Base-by-base conservation (phyloP, 352 stramenopile species). In the Globisporangium heterothallicum region DNA sequence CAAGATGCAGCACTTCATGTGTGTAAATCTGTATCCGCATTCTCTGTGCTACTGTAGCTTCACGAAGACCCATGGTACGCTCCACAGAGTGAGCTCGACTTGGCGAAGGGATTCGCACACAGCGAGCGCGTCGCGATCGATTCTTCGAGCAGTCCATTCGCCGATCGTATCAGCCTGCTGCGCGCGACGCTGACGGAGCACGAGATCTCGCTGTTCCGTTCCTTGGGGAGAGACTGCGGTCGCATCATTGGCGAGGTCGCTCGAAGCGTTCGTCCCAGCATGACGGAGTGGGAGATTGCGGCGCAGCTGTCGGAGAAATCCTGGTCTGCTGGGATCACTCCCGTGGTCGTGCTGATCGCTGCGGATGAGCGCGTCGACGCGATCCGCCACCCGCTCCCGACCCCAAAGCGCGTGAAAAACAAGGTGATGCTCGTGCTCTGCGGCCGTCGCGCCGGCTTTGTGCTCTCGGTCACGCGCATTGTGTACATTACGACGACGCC, bases 371-470 rank as follows among this genome's bases (percentile, higher is more conserved):
- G 78, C 10, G 52, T 78, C 13, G 78, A 90, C 49, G 63, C 54
- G 35, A 86, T 84, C 34, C 76, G 78, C 29, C 78, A 90, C 53
- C 76, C 76, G 19, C 57, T 90, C 26, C 78, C 78, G 22, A 90
- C 78, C 1, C 76, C 70, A 19, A 90, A 90, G 49, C 64, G 64
- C 25, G 65, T 85, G 7, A 81, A 82, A 51, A 70, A 85, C 58
- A 90, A 90, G 57, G 74, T 63, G 19, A 86, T 90, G 78, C 63
- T 90, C 26, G 78, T 87, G 52, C 75, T 90, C 42, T 90, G 78
- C 30, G 78, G 78, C 16, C 76, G 77, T 12, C 76, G 74, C 10
- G 74, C 73, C 1, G 78, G 78, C 2, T 63, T 90, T 19, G 78
- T 90, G 36, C 53, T 68, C 26, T 87, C 75, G 12, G 70, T 74